These are phyloP conservation scores for Lasiosphaeria ovina DNA, from an alignment of 495 filamentous ascomycete genomes.

Conservation along the genomic window DNA sequence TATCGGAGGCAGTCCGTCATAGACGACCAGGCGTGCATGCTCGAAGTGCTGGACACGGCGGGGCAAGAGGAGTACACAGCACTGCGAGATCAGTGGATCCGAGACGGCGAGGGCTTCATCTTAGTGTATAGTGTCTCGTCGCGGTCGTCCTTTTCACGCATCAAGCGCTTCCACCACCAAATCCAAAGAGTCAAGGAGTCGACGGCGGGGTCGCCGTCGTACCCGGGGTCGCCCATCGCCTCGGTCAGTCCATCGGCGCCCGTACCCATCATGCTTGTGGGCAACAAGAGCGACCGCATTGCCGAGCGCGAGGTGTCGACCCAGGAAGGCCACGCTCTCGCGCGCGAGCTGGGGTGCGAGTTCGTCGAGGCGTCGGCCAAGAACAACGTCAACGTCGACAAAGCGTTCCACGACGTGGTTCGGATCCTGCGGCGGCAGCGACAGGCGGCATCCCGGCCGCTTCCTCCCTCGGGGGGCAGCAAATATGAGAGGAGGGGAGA, in stretches of 20 bases:
- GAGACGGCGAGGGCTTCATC: constrained; percentile 95
- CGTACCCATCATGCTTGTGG: constrained; percentile 95
- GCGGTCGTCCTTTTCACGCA: constrained; percentile 88
- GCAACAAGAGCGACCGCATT: constrained; percentile 95
- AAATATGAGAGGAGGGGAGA: constrained; percentile 28
- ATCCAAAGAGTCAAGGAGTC: constrained; percentile 98
- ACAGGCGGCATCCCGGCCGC: constrained; percentile 48
- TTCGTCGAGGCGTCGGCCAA: constrained; percentile 99
- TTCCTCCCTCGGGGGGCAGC: constrained; percentile 34
- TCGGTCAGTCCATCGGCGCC: constrained; percentile 55
- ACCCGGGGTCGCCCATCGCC: constrained; percentile 57
- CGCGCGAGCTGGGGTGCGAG: constrained; percentile 89
- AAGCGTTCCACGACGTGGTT: constrained; percentile 98
- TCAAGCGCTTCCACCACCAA: constrained; percentile 92
- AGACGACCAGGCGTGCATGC: constrained; percentile 94
- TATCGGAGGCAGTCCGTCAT: constrained; percentile 99
- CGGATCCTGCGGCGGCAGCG: constrained; percentile 81
- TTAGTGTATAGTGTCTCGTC: constrained; percentile 98
- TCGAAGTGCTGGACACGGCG: constrained; percentile 96
- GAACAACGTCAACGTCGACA: constrained; percentile 98
- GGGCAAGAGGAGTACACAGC: constrained; percentile 99
- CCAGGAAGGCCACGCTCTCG: constrained; percentile 89
- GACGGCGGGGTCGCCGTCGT: constrained; percentile 73
- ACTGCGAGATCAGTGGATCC: constrained; percentile 95
- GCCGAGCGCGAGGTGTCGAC: constrained; percentile 95